Percentiles rank a stretch among this genome's conserved stretches.
Evolutionary conservation across 805 yeast species (phyloP).

Genomic region (Ogataea polymorpha): DNA sequence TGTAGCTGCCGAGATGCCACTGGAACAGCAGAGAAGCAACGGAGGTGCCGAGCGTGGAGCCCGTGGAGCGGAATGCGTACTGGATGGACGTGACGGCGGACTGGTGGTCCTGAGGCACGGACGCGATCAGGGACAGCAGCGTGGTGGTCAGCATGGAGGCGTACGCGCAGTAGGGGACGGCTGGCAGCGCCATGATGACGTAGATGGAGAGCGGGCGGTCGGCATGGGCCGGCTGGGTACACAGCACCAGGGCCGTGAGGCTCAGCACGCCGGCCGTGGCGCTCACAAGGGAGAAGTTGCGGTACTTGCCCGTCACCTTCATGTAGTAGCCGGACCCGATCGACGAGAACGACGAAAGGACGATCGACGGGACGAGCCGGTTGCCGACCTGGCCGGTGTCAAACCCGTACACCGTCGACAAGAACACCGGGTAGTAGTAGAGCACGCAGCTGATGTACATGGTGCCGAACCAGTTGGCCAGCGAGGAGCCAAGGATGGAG

Average conservation of each 20-base stretch:
- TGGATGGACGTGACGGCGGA: constrained; percentile 67
- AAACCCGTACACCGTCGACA: constrained; percentile 51
- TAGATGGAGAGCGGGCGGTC: constrained; percentile 21
- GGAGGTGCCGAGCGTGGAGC: constrained; percentile 64
- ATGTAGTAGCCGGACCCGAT: constrained; percentile 63
- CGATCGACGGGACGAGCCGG: constrained; percentile 58
- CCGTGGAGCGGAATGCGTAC: constrained; percentile 63
- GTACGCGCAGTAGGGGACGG: constrained; percentile 54
- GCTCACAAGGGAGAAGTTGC: constrained; percentile 40
- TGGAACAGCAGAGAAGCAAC: constrained; percentile 64
- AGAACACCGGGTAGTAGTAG: constrained; percentile 62
- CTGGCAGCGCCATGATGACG: constrained; percentile 42
- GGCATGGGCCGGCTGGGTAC: constrained; percentile 23
- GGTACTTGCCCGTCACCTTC: constrained; percentile 61
- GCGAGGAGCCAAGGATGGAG: constrained; percentile 61
- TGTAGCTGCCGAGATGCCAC: constrained; percentile 33
- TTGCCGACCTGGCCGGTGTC: constrained; percentile 57
- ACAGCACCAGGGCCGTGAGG: constrained; percentile 20
- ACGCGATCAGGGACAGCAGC: constrained; percentile 63
- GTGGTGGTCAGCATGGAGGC: constrained; percentile 64
- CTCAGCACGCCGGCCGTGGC: constrained; percentile 47
- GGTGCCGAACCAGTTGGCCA: constrained; percentile 59
- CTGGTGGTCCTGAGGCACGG: constrained; percentile 65
- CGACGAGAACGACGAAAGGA: constrained; percentile 57
- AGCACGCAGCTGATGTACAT: constrained; percentile 45